phyloP scores from a whole-genome alignment of 2,329 filamentous ascomycete genomes.

The Pseudopithomyces chartarum region DNA sequence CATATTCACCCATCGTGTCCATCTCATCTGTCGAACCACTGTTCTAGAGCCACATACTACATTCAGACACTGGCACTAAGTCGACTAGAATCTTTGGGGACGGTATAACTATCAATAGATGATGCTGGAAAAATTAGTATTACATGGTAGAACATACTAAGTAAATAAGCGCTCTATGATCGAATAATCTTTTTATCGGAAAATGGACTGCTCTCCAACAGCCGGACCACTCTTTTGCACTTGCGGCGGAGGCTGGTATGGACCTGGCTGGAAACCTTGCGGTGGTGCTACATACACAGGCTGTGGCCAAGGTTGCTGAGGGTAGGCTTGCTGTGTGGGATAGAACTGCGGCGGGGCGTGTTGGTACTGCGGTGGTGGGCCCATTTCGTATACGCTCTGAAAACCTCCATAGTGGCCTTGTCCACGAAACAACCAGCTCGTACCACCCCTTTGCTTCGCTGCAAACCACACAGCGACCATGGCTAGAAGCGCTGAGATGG shows the following conservation, averaged over 20 bases:
- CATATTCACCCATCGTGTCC: no score
- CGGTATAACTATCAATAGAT: no score
- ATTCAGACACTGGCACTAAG: no score
- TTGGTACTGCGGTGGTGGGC: slow-evolving; percentile 6
- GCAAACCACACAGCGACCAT: slow-evolving; percentile 27
- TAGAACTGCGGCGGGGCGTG: slow-evolving; percentile 3
- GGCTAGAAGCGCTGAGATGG: slow-evolving; percentile 22
- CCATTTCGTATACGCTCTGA: slow-evolving; percentile 29
- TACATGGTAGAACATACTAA: no score
- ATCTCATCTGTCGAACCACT: no score
- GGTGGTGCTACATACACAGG: neutral
- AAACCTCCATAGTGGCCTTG: slow-evolving; percentile 36
- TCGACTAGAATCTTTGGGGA: no score
- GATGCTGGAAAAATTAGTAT: no score
- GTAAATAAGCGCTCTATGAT: neutral
- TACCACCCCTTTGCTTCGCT: slow-evolving; percentile 28
- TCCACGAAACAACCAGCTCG: slow-evolving; percentile 33
- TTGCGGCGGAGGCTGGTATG: neutral
- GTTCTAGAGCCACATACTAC: no score
- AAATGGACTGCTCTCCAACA: neutral
- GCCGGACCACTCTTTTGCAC: neutral
- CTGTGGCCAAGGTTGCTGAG: neutral
- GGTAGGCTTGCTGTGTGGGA: neutral
- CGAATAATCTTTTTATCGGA: neutral
- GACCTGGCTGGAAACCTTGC: neutral